These are phyloP conservation scores for Lumnitzera racemosa DNA, from an alignment of 345 rosid species.

Conservation along the genomic window DNA sequence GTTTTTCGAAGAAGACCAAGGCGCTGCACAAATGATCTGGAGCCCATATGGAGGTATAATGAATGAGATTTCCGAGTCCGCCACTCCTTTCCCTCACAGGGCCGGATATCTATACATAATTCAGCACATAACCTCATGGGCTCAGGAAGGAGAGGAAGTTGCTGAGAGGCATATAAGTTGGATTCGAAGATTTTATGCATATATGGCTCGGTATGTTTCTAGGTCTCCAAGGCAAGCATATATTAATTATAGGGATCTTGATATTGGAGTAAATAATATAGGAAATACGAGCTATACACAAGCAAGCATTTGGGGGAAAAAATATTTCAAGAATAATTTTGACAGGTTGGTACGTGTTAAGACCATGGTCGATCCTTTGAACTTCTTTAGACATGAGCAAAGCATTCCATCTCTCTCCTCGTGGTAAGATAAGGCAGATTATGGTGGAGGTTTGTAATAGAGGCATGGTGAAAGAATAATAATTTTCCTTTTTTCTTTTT, in stretches of 20 bases:
- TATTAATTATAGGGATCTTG: slow-evolving; percentile 10
- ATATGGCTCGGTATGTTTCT: slow-evolving; percentile 1
- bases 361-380: slow-evolving; percentile 24
- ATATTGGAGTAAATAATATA: slow-evolving; percentile 14
- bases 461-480: no score
- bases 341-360: slow-evolving; percentile 28
- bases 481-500: no score
- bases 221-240: slow-evolving; percentile 1
- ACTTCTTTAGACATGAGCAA: slow-evolving; percentile 10
- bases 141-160: slow-evolving; percentile 4
- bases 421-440: no score
- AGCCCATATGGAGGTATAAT: slow-evolving; percentile 35
- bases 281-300: slow-evolving; percentile 14
- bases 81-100: slow-evolving; percentile 31
- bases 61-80: slow-evolving; percentile 23
- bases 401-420: not conserved
- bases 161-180: slow-evolving; percentile 14
- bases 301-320: slow-evolving; percentile 29
- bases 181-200: slow-evolving; percentile 19
- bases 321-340: slow-evolving; percentile 13
- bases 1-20: slow-evolving; percentile 5
- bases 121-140: slow-evolving; percentile 9
- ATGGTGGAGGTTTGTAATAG: no score
- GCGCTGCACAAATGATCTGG: not conserved
- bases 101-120: slow-evolving; percentile 27